Percentiles rank a stretch among this genome's conserved stretches.
Conservation (phyloP, 306 rosid species). For the Vigna reflexopilosa region DNA sequence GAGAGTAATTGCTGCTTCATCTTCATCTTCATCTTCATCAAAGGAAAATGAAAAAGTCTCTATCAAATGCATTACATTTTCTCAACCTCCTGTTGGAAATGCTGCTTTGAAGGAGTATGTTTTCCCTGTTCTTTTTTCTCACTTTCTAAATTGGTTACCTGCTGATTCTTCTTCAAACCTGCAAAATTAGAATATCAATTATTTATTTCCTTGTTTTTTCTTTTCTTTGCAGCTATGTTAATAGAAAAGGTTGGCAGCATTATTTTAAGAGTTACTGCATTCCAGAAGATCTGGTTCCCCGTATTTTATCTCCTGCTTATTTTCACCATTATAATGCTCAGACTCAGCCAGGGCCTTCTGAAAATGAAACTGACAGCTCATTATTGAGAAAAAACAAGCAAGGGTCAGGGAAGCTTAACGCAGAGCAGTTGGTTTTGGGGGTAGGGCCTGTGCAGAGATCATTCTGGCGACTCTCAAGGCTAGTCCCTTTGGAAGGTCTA, state of each 20-base stretch:
- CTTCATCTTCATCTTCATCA: conserved; percentile 79
- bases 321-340: conserved; percentile 94
- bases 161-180: conserved; percentile 3
- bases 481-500: conserved; percentile 88
- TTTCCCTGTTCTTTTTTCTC: conserved; percentile 33
- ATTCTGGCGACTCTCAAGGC: conserved; percentile 91
- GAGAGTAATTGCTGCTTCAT: conserved; percentile 94
- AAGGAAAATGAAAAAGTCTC: conserved; percentile 79
- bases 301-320: conserved; percentile 94
- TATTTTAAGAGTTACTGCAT: conserved; percentile 97
- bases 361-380: conserved; percentile 53
- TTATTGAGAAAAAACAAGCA: conserved; percentile 56
- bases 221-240: conserved; percentile 72
- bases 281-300: conserved; percentile 97
- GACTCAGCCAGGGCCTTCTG: conserved; percentile 55
- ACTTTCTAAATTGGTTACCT: conserved; percentile 28
- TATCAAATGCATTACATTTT: conserved; percentile 91
- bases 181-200: conserved; percentile 28
- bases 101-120: conserved; percentile 97
- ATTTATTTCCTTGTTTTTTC: not conserved
- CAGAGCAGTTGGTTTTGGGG: conserved; percentile 89
- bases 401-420: conserved; percentile 58
- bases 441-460: conserved; percentile 93
- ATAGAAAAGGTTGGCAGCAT: conserved; percentile 92
- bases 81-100: conserved; percentile 99